Evolutionary conservation across 768 basidiomycete species (phyloP).

Genomic region (Saitozyma podzolica): DNA sequence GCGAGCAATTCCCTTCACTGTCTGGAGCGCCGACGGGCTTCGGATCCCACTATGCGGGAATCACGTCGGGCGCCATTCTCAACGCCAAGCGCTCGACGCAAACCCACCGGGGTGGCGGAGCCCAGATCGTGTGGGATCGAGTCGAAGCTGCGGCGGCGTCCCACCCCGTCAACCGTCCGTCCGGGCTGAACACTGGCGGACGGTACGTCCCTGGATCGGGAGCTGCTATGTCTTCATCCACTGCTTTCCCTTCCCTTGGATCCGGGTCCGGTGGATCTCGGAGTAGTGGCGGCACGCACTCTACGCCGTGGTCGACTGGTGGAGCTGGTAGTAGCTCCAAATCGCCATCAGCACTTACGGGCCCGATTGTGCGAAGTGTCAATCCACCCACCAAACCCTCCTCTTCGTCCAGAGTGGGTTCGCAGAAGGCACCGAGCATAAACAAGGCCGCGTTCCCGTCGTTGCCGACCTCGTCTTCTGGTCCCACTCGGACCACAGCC

Average conservation of each 20-base stretch:
- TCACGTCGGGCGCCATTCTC: constrained; percentile 77
- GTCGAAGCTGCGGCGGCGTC: constrained; percentile 74
- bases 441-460: constrained; percentile 44
- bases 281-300: constrained; percentile 6
- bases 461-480: constrained; percentile 21
- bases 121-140: constrained; percentile 77
- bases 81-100: constrained; percentile 77
- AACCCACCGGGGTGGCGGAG: constrained; percentile 58
- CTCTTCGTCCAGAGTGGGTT: background rate
- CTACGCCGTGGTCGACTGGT: constrained; percentile 43
- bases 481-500: constrained; percentile 8
- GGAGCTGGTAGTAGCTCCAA: constrained; percentile 29
- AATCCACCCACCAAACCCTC: constrained; percentile 31
- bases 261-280: constrained; percentile 5
- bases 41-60: constrained; percentile 68
- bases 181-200: constrained; percentile 20
- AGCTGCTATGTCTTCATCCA: background rate
- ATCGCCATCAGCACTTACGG: constrained; percentile 26
- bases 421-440: constrained; percentile 16
- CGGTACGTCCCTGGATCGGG: constrained; percentile 44
- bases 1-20: constrained; percentile 79
- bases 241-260: constrained; percentile 44
- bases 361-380: constrained; percentile 43
- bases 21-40: constrained; percentile 25
- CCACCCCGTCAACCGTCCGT: constrained; percentile 31